phyloP scores from a whole-genome alignment of 2,329 filamentous ascomycete genomes.

The Penicillium sp. region DNA sequence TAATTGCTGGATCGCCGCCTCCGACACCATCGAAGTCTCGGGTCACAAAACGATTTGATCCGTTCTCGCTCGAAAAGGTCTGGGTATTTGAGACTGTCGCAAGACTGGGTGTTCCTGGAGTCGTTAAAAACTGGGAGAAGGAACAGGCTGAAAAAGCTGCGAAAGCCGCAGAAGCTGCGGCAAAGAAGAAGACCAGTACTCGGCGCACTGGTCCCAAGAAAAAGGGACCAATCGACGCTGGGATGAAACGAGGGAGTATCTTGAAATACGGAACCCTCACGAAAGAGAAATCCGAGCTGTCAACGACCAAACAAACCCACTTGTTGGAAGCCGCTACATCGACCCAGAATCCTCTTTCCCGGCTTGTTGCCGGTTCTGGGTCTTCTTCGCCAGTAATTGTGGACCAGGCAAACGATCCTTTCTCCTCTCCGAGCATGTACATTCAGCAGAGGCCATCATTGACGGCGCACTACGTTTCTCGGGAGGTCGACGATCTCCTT shows the following conservation, averaged over 20 bases:
- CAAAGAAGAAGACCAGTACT: slow-evolving; percentile 23
- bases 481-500: slow-evolving; percentile 21
- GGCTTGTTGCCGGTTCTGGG: background rate
- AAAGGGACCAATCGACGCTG: slow-evolving; percentile 33
- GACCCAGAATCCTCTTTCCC: slow-evolving; percentile 10
- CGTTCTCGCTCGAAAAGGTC: slow-evolving; percentile 54
- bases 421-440: slow-evolving; percentile 16
- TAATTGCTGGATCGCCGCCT: slow-evolving; percentile 17
- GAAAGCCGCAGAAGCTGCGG: slow-evolving; percentile 16
- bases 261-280: slow-evolving; percentile 35
- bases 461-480: slow-evolving; percentile 1
- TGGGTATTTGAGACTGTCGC: slow-evolving; percentile 62
- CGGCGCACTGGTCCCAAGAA: slow-evolving; percentile 27
- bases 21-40: slow-evolving; percentile 22
- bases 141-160: slow-evolving; percentile 27
- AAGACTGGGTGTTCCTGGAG: slow-evolving; percentile 55
- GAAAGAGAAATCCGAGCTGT: slow-evolving; percentile 28
- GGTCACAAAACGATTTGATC: slow-evolving; percentile 48
- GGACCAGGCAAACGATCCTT: slow-evolving; percentile 9
- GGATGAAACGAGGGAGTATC: slow-evolving; percentile 36
- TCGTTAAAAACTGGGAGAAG: slow-evolving; percentile 57
- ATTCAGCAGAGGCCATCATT: slow-evolving; percentile 7
- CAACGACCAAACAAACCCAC: slow-evolving; percentile 23
- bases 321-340: slow-evolving; percentile 24
- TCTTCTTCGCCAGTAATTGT: slow-evolving; percentile 4